phyloP scores from a whole-genome alignment of 1,139 yeast species.

The Meyerozyma guilliermondii region DNA sequence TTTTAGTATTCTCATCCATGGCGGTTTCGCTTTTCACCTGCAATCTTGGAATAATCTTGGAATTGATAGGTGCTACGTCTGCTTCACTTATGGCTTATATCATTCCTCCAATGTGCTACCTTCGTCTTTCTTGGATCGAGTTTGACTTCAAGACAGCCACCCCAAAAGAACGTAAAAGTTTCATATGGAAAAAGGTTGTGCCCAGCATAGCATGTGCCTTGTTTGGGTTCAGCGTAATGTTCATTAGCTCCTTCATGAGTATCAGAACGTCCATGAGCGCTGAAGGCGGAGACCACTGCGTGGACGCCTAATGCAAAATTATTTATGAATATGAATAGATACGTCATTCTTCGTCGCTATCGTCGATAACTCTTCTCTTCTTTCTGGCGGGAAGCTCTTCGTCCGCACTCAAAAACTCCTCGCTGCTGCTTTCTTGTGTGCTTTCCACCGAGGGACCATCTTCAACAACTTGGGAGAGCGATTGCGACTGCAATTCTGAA shows the following conservation, averaged over 20 bases:
- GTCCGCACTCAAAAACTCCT: slow-evolving; percentile 14
- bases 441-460: no score
- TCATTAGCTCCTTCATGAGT: slow-evolving; percentile 73
- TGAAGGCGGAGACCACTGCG: slow-evolving; percentile 30
- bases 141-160: slow-evolving; percentile 37
- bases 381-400: slow-evolving; percentile 8
- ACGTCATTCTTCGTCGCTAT: slow-evolving; percentile 20
- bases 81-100: slow-evolving; percentile 93
- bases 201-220: slow-evolving; percentile 58
- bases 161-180: slow-evolving; percentile 20
- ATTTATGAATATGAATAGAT: neutral
- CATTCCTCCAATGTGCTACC: slow-evolving; percentile 78
- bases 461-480: neutral
- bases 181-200: slow-evolving; percentile 28
- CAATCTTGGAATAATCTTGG: slow-evolving; percentile 83
- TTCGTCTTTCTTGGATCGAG: slow-evolving; percentile 55
- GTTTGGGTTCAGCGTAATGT: slow-evolving; percentile 76
- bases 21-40: slow-evolving; percentile 74
- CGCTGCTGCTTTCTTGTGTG: slow-evolving; percentile 10
- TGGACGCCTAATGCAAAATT: slow-evolving; percentile 19
- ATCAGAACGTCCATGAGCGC: slow-evolving; percentile 44
- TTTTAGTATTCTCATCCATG: slow-evolving; percentile 68
- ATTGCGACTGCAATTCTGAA: neutral
- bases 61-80: slow-evolving; percentile 86
- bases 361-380: slow-evolving; percentile 15